Evolutionary conservation across 495 filamentous ascomycete genomes (phyloP).

Genomic region (Tuber borchii): DNA sequence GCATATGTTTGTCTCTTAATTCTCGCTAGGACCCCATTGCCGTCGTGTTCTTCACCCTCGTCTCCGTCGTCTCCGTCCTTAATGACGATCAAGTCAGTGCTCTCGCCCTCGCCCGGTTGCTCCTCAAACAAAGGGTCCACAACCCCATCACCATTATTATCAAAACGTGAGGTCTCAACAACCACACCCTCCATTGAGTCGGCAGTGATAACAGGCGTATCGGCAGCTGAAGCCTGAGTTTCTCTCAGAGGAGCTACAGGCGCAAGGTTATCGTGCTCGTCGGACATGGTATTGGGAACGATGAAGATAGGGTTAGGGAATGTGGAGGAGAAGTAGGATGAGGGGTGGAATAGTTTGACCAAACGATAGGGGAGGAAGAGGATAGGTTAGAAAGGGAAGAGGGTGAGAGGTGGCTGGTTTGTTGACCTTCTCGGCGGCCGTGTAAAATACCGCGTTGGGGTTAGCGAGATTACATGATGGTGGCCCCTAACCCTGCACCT

Average conservation of each 20-base stretch:
- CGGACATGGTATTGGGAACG: not conserved
- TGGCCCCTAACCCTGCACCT: not conserved
- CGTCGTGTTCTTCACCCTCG: not conserved
- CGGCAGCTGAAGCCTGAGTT: not conserved
- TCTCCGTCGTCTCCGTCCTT: slow-evolving; percentile 1
- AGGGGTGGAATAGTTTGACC: not conserved
- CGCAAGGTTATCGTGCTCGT: not conserved
- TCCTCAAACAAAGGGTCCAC: slow-evolving; percentile 3
- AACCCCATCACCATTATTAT: slow-evolving; percentile 2
- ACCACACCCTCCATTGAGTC: slow-evolving; percentile 2
- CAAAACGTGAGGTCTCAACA: not conserved
- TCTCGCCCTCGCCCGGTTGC: not conserved
- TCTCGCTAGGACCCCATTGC: not conserved
- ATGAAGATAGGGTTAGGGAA: not conserved
- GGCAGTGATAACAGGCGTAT: not conserved
- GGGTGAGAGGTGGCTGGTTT: slow-evolving; percentile 1
- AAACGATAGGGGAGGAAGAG: slow-evolving; percentile 1
- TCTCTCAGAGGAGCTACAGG: not conserved
- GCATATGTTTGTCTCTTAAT: slow-evolving; percentile 1
- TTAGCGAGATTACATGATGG: not conserved
- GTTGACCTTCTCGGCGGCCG: not conserved
- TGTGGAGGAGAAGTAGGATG: not conserved
- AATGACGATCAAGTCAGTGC: not conserved
- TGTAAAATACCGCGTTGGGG: not conserved
- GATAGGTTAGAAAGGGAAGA: not conserved